Evolutionary conservation across 352 stramenopile species (phyloP).

Genomic region (Globisporangium acanthophoron): DNA sequence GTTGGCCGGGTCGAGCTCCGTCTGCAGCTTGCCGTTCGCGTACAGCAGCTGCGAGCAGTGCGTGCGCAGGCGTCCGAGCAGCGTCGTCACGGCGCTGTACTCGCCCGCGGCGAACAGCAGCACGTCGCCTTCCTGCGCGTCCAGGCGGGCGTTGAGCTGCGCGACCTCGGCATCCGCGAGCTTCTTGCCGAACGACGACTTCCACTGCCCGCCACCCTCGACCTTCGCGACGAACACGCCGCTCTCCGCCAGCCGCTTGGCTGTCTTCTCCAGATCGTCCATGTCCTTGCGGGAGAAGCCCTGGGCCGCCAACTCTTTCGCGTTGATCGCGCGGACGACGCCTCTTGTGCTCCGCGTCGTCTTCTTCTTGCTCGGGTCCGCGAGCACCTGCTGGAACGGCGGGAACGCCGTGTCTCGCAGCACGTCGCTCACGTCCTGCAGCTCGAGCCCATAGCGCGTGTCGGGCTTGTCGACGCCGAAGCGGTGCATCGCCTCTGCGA

Average conservation of each 20-base stretch:
- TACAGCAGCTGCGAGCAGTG: constrained; percentile 58
- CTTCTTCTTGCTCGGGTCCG: constrained; percentile 12
- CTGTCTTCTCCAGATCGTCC: constrained; percentile 45
- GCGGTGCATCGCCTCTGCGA: constrained; percentile 69
- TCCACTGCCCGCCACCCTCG: constrained; percentile 50
- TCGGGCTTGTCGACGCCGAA: constrained; percentile 87
- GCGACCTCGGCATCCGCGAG: constrained; percentile 41
- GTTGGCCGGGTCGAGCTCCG: constrained; percentile 59
- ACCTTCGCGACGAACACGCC: constrained; percentile 65
- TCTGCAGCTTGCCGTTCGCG: constrained; percentile 47
- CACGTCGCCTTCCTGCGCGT: constrained; percentile 60
- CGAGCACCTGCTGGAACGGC: constrained; percentile 36
- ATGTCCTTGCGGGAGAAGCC: constrained; percentile 78
- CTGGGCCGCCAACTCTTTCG: constrained; percentile 36
- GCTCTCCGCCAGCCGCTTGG: constrained; percentile 37
- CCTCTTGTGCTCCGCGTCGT: constrained; percentile 10
- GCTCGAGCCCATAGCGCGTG: constrained; percentile 69
- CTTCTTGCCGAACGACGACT: constrained; percentile 66
- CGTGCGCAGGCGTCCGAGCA: constrained; percentile 67
- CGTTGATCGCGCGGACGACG: constrained; percentile 69
- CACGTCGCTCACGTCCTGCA: constrained; percentile 47
- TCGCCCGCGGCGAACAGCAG: constrained; percentile 55
- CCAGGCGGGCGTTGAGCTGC: constrained; percentile 35
- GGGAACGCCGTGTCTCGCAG: constrained; percentile 34
- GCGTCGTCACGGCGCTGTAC: constrained; percentile 46